A percentile compares a stretch with the other conserved stretches of the same genome.
phyloP scores from a whole-genome alignment of 2,329 filamentous ascomycete species.

The Cadophora malorum region DNA sequence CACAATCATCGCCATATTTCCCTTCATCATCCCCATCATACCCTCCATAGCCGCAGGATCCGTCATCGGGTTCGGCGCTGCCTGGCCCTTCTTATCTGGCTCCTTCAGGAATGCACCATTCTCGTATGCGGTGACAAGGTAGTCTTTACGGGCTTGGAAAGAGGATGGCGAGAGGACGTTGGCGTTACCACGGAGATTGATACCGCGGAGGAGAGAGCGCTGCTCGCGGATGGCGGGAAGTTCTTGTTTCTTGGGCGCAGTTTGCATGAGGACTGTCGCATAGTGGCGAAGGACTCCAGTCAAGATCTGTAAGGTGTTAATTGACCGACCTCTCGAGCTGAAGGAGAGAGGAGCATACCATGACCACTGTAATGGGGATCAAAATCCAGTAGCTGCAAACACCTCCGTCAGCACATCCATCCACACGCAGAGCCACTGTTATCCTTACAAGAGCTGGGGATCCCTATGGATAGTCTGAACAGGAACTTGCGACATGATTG shows the following conservation, averaged over 20 bases:
- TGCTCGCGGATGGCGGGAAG: conserved; percentile 83
- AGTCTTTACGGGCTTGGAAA: conserved; percentile 82
- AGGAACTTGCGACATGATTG: conserved; percentile 79
- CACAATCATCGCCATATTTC: conserved; percentile 99
- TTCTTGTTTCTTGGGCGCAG: conserved; percentile 81
- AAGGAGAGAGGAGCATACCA: conserved; percentile 61
- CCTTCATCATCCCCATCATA: conserved; percentile 99
- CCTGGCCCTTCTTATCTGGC: conserved; percentile 83
- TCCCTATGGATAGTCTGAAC: conserved; percentile 98
- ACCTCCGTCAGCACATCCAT: conserved; percentile 37
- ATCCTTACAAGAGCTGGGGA: conserved; percentile 91
- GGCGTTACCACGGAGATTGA: conserved; percentile 84
- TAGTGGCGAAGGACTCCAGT: conserved; percentile 97
- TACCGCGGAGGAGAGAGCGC: conserved; percentile 80
- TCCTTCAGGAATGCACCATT: conserved; percentile 89
- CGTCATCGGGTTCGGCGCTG: conserved; percentile 90
- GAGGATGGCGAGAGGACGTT: conserved; percentile 78
- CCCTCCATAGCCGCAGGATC: conserved; percentile 98
- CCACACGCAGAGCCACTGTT: not conserved
- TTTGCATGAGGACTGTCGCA: conserved; percentile 87
- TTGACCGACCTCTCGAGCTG: not conserved
- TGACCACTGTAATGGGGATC: conserved; percentile 95
- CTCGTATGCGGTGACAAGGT: conserved; percentile 83
- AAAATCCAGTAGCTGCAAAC: conserved; percentile 92
- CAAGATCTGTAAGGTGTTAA: conserved; percentile 65